Percentiles rank a stretch among this genome's conserved stretches.
phyloP scores from a whole-genome alignment of 1,284 basidiomycete species.

The Laetiporus sulphureus region DNA sequence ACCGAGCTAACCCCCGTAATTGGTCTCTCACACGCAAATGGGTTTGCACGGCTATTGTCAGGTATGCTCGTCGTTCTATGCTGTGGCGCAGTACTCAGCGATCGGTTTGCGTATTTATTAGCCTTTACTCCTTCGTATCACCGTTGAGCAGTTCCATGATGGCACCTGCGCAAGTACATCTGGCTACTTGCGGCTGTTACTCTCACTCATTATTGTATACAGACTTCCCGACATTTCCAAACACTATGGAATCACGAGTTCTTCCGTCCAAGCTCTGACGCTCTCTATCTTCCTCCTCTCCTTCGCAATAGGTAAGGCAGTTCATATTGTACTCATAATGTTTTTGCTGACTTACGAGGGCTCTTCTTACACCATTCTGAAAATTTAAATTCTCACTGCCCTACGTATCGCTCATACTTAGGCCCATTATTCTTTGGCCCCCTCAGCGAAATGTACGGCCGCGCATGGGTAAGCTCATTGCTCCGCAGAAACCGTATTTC shows the following conservation, averaged over 20 bases:
- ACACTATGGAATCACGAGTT: conserved; percentile 1
- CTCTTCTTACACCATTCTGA: neutral
- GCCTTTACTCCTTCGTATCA: neutral
- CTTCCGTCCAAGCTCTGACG: neutral
- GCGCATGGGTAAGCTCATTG: neutral
- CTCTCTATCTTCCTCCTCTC: conserved; percentile 2
- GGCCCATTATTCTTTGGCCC: conserved; percentile 1
- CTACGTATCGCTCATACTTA: neutral
- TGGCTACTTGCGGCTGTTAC: neutral
- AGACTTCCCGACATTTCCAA: neutral
- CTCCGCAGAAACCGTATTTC: neutral
- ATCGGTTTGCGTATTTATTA: neutral
- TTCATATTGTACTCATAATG: too few species aligned
- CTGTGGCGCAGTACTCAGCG: neutral
- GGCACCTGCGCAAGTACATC: neutral
- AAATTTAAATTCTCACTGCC: neutral
- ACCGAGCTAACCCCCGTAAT: neutral
- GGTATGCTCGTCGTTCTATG: neutral
- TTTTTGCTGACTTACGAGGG: neutral
- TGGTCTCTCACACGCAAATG: neutral
- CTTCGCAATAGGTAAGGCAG: conserved; percentile 1
- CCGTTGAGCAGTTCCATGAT: conserved; percentile 1
- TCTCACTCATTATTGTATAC: neutral
- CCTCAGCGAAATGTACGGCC: conserved; percentile 1
- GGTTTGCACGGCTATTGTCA: neutral